Evolutionary conservation across 2,329 filamentous ascomycete species (phyloP), one percentile per base, ranked within the genome.

Genomic region (Colletotrichum costaricense): DNA sequence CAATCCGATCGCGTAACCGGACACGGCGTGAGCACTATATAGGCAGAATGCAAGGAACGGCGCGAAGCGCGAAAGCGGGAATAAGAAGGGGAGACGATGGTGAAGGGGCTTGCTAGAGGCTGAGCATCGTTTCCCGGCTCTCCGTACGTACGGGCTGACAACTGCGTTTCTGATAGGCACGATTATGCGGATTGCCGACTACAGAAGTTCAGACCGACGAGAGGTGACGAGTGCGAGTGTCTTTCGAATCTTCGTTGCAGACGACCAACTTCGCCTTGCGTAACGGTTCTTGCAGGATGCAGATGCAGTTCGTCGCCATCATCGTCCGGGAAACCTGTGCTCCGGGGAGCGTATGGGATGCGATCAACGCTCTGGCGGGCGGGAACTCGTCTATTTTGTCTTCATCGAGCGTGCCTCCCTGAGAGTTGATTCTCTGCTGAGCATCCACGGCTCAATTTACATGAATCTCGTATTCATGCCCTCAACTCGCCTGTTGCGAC

Each of bases 131-230:
- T 33, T 26, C 67, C 42, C 55, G 42, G 38, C 26, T 46, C 28
- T 28, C 16, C 56, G 26, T 55, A n/a, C 7, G 66, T 12, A 56
- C 28, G 30, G 38, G 49, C 57, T 63, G 63, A 67, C 22, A 54
- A 49, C n/a, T 67, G 63, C 63, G 67, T 58, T 72, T 60, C 49
- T 58, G 57, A 68, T 63, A 72, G 58, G 68, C 58, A 72, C 38
- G 68, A 72, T 74, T 24, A 72, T 74, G 72, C 72, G 57, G 63
- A 67, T 33, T 24, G 42, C 72, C 72, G 72, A 52, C 58, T 62
- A 59, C 52, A 59, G 26, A 22, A 52, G 54, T 58, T 63, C 52
- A 59, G 33, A 16, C 56, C 46, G 42, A 60, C 24, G 35, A 24
- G 55, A 38, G 19, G 42, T 49, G 42, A 49, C 7, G 3, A 16